These are phyloP conservation scores for Neofusicoccum sp. DNA, from an alignment of 2,329 filamentous ascomycete species.

Conservation along the genomic window DNA sequence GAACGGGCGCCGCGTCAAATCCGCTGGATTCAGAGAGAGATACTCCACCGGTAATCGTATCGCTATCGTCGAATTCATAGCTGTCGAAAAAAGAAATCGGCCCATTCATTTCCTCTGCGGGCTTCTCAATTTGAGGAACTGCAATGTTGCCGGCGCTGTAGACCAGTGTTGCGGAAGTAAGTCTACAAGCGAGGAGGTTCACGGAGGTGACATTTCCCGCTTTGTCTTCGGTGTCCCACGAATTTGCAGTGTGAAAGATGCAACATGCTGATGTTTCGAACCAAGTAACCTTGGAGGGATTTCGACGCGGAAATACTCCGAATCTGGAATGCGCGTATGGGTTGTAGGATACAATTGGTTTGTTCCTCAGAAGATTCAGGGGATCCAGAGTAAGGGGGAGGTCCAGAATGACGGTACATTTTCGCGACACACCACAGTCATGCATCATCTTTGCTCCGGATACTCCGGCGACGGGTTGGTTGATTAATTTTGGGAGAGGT, in stretches of 20 bases:
- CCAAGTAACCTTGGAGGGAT: slow-evolving; percentile 60
- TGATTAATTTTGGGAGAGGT: slow-evolving; percentile 41
- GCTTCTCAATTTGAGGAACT: slow-evolving; percentile 44
- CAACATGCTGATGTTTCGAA: slow-evolving; percentile 67
- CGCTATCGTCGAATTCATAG: slow-evolving; percentile 34
- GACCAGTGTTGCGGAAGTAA: slow-evolving; percentile 64
- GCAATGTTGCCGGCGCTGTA: slow-evolving; percentile 64
- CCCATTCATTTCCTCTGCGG: slow-evolving; percentile 22
- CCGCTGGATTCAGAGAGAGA: neutral
- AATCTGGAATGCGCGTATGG: slow-evolving; percentile 58
- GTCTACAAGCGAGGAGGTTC: slow-evolving; percentile 64
- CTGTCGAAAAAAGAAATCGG: slow-evolving; percentile 49
- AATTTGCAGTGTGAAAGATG: slow-evolving; percentile 71
- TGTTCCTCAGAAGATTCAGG: slow-evolving; percentile 56
- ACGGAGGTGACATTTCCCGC: slow-evolving; percentile 45
- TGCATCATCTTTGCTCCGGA: slow-evolving; percentile 71
- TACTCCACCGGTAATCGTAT: slow-evolving; percentile 20
- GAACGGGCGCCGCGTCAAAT: slow-evolving; percentile 28
- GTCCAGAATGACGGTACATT: slow-evolving; percentile 67
- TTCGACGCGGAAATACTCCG: slow-evolving; percentile 64
- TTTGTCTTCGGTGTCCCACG: slow-evolving; percentile 57
- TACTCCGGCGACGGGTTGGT: slow-evolving; percentile 60
- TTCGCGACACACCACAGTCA: slow-evolving; percentile 66
- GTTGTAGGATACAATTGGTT: slow-evolving; percentile 61
- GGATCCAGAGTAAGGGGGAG: slow-evolving; percentile 66